A percentile compares a stretch with the other conserved stretches of the same genome.
These are phyloP conservation scores for Rhizopus delemar DNA, from an alignment of 371 early-diverging fungal species.

Conservation along the genomic window DNA sequence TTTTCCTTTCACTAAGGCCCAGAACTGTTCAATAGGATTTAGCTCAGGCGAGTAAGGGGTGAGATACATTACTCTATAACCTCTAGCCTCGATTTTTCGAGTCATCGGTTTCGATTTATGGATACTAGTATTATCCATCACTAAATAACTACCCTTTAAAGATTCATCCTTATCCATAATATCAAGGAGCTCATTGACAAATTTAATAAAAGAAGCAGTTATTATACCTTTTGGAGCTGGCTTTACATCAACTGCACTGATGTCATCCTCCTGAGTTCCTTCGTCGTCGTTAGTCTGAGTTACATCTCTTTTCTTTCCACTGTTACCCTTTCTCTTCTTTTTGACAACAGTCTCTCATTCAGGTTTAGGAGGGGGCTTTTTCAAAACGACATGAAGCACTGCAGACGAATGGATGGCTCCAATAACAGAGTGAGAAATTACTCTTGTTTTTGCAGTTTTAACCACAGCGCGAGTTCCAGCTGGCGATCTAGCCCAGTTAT, in stretches of 20 bases:
- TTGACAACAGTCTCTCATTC: conserved; percentile 9
- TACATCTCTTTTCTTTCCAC: conserved; percentile 10
- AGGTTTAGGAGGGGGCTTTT: conserved; percentile 8
- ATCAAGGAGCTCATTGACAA: conserved; percentile 16
- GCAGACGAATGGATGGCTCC: conserved; percentile 10
- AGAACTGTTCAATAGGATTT: too few relatives aligned
- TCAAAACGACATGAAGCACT: conserved; percentile 14
- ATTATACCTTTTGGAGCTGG: conserved; percentile 9
- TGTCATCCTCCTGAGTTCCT: conserved; percentile 14
- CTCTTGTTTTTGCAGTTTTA: conserved; percentile 15
- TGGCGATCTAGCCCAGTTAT: conserved; percentile 14
- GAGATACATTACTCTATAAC: conserved; percentile 2
- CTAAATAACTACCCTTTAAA: conserved; percentile 18
- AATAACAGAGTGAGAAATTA: conserved; percentile 13
- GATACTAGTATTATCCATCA: conserved; percentile 16
- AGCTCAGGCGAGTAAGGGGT: too few relatives aligned
- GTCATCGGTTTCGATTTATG: conserved; percentile 17
- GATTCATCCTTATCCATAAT: conserved; percentile 15
- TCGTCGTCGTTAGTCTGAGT: conserved; percentile 14
- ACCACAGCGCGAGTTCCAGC: conserved; percentile 15
- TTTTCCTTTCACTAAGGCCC: too few relatives aligned
- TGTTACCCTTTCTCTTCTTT: conserved; percentile 11
- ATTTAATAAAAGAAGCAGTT: conserved; percentile 13
- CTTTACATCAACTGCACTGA: not conserved
- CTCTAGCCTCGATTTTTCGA: too few relatives aligned